phyloP scores from a whole-genome alignment of 2,329 filamentous ascomycete species.

The Colletotrichum tofieldiae region DNA sequence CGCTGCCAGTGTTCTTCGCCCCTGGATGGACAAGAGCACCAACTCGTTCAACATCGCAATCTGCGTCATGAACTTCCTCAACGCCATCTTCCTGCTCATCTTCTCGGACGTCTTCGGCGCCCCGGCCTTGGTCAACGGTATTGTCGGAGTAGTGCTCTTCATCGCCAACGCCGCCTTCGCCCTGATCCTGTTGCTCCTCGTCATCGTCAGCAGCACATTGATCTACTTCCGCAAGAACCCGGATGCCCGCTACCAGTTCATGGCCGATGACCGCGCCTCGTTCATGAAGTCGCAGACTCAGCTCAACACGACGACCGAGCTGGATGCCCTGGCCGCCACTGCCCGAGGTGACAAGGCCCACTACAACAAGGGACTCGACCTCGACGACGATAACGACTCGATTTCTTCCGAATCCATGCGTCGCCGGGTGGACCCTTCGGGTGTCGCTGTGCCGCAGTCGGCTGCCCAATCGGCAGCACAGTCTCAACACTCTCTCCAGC shows the following conservation, averaged over 20 bases:
- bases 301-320: slow-evolving; percentile 82
- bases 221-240: slow-evolving; percentile 94
- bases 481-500: slow-evolving; percentile 48
- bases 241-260: slow-evolving; percentile 94
- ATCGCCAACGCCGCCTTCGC: slow-evolving; percentile 89
- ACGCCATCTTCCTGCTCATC: slow-evolving; percentile 89
- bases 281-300: slow-evolving; percentile 98
- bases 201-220: slow-evolving; percentile 73
- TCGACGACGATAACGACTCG: slow-evolving; percentile 61
- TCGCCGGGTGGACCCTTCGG: slow-evolving; percentile 51
- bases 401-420: slow-evolving; percentile 57
- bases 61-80: slow-evolving; percentile 90
- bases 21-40: slow-evolving; percentile 99
- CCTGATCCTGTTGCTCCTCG: slow-evolving; percentile 85
- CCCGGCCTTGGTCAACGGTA: slow-evolving; percentile 86
- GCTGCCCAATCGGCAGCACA: slow-evolving; percentile 35
- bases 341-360: slow-evolving; percentile 82
- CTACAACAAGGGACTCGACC: slow-evolving; percentile 56
- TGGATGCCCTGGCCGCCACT: slow-evolving; percentile 90
- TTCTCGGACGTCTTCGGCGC: slow-evolving; percentile 91
- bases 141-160: slow-evolving; percentile 92
- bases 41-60: slow-evolving; percentile 98
- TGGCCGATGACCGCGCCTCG: slow-evolving; percentile 95
- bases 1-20: slow-evolving; percentile 83
- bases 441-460: slow-evolving; percentile 49